Evolutionary conservation across 805 yeast genomes (phyloP), one percentile per base, ranked within the genome.

Genomic region (Kuraishia ogatae): DNA sequence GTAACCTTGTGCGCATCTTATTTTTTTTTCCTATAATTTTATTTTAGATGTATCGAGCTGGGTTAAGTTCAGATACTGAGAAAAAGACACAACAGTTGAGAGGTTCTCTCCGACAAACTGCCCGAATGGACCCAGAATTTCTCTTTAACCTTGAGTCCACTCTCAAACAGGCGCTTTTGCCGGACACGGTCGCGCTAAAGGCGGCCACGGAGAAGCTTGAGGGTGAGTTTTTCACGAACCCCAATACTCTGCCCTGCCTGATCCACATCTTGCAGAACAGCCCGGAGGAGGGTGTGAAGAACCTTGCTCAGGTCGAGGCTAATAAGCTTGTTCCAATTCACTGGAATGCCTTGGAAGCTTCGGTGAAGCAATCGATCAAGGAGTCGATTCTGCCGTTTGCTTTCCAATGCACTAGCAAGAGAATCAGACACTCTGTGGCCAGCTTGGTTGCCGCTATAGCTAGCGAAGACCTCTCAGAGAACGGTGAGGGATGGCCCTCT

Each of bases 301-400:
- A 91, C 71, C 78, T 94, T 58, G 96, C 97, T n/a, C 96, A 97
- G 58, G 97, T 94, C 59, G 99, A 94, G 74, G 90, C 92, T 48
- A 84, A 97, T 73, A 94, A 94, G 71, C 80, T 87, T 66, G 82
- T 92, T 47, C 66, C 77, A 54, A 75, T 78, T 60, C 84, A 83
- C 65, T 94, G 98, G 98, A 76, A 71, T 47, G 60, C 63, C 5
- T 71, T 79, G 48, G 80, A 78, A 61, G 81, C 69, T 22, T 58
- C 75, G 7, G 66, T 80, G 54, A 83, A 84, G 71, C 74, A 76
- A 48, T 78, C 78, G 56, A 84, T 94, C 67, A 84, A 89, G 67
- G 75, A 76, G 39, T 77, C 93, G 28, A 71, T 93, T 58, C 78
- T 93, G 62, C 77, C 80, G 62, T 77, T 83, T 60, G 83, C 96